Conservation (phyloP, 2,329 filamentous ascomycete species). For the Fusarium sp. region DNA sequence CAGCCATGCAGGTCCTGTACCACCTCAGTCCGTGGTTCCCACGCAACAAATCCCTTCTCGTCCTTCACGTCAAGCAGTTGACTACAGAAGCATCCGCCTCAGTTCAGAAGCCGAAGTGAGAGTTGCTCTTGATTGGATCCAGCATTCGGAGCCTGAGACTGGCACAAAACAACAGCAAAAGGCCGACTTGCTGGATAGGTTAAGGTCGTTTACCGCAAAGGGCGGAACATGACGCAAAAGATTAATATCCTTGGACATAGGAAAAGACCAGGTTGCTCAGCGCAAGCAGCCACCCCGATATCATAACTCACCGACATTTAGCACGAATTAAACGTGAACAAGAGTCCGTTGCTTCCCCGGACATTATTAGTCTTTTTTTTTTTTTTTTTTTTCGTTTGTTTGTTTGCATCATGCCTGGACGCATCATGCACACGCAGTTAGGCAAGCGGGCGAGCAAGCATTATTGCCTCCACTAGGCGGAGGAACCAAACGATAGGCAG, state of each 20-base stretch:
- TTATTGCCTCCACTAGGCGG: slow-evolving; percentile 7
- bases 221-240: slow-evolving; percentile 11
- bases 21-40: slow-evolving; percentile 13
- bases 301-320: slow-evolving; percentile 12
- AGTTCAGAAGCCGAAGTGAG: slow-evolving; percentile 69
- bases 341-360: slow-evolving; percentile 14
- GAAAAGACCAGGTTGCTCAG: slow-evolving; percentile 14
- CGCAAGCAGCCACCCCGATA: slow-evolving; percentile 16
- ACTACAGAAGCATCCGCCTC: slow-evolving; percentile 55
- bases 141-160: slow-evolving; percentile 45
- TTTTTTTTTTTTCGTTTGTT: too few relatives aligned
- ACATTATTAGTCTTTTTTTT: slow-evolving; percentile 7
- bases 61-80: slow-evolving; percentile 9
- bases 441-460: slow-evolving; percentile 15
- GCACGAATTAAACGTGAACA: slow-evolving; percentile 4
- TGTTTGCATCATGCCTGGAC: slow-evolving; percentile 15
- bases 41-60: slow-evolving; percentile 10
- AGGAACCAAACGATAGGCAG: slow-evolving; percentile 15
- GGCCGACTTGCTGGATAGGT: slow-evolving; percentile 32
- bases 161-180: slow-evolving; percentile 36
- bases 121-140: slow-evolving; percentile 70
- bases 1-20: slow-evolving; percentile 2
- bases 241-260: slow-evolving; percentile 17
- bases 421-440: slow-evolving; percentile 11
- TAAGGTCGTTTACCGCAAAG: slow-evolving; percentile 29